Evolutionary conservation across 2,329 filamentous ascomycete genomes (phyloP).

Genomic region (Daldinia sp.): DNA sequence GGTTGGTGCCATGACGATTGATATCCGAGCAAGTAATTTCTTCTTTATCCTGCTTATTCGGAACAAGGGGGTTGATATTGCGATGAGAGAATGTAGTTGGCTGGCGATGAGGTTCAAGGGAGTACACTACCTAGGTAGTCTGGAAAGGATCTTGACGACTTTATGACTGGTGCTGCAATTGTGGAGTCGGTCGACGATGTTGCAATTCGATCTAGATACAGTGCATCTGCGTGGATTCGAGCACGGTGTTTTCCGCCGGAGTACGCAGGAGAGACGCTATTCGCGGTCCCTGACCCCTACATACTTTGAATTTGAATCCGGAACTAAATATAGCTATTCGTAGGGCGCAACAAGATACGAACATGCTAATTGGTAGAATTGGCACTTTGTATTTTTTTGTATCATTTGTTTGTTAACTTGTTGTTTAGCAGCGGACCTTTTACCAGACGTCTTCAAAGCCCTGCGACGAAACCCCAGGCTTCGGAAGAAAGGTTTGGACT

Average conservation of each 20-base stretch:
- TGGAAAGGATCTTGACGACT: constrained; percentile 11
- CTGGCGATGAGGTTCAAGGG: neutral
- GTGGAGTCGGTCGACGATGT: constrained; percentile 23
- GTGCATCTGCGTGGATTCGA: neutral
- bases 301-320: no score
- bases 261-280: constrained; percentile 39
- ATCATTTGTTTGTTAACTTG: neutral
- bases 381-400: neutral
- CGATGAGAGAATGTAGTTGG: neutral
- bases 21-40: neutral
- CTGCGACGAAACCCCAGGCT: no score
- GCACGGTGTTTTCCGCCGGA: constrained; percentile 37
- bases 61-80: neutral
- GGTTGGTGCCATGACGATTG: constrained; percentile 19
- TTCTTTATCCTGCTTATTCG: neutral
- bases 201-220: constrained; percentile 10
- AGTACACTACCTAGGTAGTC: no score
- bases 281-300: no score
- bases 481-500: no score
- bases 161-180: constrained; percentile 22
- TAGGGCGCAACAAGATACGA: neutral
- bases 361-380: neutral
- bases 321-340: neutral
- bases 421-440: no score
- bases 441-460: no score